These are phyloP conservation scores for Hymenotorrendiella dingleyae DNA, from an alignment of 2,329 filamentous ascomycete species.

Conservation along the genomic window DNA sequence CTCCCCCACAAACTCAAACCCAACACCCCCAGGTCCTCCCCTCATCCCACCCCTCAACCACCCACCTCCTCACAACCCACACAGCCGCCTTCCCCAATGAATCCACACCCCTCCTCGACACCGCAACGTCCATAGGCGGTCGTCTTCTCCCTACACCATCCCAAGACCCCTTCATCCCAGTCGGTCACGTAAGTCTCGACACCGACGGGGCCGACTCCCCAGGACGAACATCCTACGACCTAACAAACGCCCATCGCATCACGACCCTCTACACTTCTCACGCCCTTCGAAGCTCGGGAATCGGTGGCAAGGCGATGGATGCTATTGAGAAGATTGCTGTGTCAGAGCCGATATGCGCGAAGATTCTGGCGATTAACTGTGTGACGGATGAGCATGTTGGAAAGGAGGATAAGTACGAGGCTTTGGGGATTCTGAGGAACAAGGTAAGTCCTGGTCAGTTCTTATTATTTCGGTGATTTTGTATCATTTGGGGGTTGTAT, in stretches of 20 bases:
- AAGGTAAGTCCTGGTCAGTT: no score
- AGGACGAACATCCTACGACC: conserved; percentile 4
- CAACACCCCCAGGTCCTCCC: conserved; percentile 5
- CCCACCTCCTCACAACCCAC: conserved; percentile 11
- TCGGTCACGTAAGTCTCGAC: conserved; percentile 26
- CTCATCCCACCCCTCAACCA: not conserved
- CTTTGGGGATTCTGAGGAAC: no score
- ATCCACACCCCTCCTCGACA: conserved; percentile 14
- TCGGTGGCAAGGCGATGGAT: conserved; percentile 25
- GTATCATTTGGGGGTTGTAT: no score
- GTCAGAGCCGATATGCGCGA: conserved; percentile 16
- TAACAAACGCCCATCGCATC: conserved; percentile 17
- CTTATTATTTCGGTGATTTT: no score
- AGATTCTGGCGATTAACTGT: conserved; percentile 16
- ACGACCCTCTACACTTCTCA: conserved; percentile 21
- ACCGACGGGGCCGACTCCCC: conserved; percentile 4
- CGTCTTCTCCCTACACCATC: conserved; percentile 5
- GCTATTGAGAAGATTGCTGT: conserved; percentile 17
- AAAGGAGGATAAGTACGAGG: conserved; percentile 7
- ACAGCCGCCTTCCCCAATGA: conserved; percentile 15
- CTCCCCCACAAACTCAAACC: not conserved
- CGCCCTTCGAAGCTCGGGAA: conserved; percentile 15
- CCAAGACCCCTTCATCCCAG: conserved; percentile 17
- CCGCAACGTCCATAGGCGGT: conserved; percentile 11
- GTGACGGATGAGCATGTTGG: conserved; percentile 11